phyloP scores from a whole-genome alignment of 2,329 filamentous ascomycete species.

The Aphanoascus verrucosus region DNA sequence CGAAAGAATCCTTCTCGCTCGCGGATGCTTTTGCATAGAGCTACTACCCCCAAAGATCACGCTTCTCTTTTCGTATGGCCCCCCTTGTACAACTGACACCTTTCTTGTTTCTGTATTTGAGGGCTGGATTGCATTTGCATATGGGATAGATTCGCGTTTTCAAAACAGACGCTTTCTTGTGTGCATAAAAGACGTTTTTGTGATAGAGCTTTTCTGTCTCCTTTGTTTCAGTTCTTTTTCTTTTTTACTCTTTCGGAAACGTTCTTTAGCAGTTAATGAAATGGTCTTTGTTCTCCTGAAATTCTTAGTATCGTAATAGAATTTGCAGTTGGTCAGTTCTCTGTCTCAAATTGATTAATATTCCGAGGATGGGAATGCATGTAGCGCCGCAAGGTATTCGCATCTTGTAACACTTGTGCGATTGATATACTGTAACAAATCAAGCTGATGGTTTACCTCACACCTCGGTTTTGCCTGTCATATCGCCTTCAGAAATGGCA shows the following conservation, averaged over 20 bases:
- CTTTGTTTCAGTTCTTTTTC: neutral
- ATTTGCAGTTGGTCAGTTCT: neutral
- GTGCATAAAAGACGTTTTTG: conserved; percentile 8
- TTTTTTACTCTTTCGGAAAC: neutral
- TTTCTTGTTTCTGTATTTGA: conserved; percentile 9
- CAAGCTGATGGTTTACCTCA: too few species aligned
- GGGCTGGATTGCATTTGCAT: conserved; percentile 11
- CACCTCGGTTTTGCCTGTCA: too few species aligned
- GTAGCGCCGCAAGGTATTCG: too few species aligned
- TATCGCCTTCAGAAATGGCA: too few species aligned
- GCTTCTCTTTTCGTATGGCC: conserved; percentile 3
- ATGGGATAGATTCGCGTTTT: conserved; percentile 13
- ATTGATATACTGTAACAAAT: too few species aligned
- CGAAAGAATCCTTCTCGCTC: neutral
- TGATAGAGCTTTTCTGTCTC: neutral
- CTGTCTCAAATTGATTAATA: too few species aligned
- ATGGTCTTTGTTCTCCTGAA: neutral
- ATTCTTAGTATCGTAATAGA: neutral
- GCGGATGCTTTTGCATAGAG: neutral
- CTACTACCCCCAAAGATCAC: neutral
- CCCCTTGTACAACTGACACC: conserved; percentile 4
- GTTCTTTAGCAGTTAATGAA: conserved; percentile 10
- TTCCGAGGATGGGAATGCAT: neutral
- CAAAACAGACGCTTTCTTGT: conserved; percentile 6
- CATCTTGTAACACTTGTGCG: too few species aligned